Conservation (phyloP, 768 basidiomycete genomes). For the Lactifluus hygrophoroides region DNA sequence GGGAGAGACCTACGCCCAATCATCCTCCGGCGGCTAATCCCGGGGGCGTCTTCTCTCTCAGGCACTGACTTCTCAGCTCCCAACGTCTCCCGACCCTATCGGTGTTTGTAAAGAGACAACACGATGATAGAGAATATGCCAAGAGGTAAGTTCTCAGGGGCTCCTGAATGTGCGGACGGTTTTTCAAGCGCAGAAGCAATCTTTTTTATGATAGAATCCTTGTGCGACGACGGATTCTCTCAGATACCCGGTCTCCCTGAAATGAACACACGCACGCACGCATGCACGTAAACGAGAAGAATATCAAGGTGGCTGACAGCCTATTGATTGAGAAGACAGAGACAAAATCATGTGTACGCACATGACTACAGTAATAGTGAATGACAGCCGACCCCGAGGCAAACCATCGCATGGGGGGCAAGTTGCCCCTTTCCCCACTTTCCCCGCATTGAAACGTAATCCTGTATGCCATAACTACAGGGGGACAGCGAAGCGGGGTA, state of each 20-base stretch:
- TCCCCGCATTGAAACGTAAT: slow-evolving; percentile 8
- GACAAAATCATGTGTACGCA: neutral
- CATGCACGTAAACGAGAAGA: neutral
- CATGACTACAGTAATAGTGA: too few relatives aligned
- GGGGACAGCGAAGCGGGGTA: neutral
- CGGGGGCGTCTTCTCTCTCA: too few relatives aligned
- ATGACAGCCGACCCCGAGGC: neutral
- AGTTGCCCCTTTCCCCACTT: neutral
- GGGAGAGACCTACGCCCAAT: too few relatives aligned
- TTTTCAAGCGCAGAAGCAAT: too few relatives aligned
- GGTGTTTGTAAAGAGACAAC: too few relatives aligned
- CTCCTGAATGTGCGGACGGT: neutral
- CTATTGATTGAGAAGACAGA: neutral
- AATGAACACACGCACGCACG: neutral
- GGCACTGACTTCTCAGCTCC: too few relatives aligned
- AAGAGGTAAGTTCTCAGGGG: neutral
- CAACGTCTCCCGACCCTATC: too few relatives aligned
- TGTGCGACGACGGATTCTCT: neutral
- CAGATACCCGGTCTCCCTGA: neutral
- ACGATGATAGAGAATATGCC: neutral
- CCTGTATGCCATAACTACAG: neutral
- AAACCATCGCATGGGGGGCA: neutral
- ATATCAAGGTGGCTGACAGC: too few relatives aligned
- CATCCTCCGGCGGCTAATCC: too few relatives aligned
- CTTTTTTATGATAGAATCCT: neutral